Evolutionary conservation across 2,329 filamentous ascomycete species (phyloP).

Genomic region (Claviceps capensis): DNA sequence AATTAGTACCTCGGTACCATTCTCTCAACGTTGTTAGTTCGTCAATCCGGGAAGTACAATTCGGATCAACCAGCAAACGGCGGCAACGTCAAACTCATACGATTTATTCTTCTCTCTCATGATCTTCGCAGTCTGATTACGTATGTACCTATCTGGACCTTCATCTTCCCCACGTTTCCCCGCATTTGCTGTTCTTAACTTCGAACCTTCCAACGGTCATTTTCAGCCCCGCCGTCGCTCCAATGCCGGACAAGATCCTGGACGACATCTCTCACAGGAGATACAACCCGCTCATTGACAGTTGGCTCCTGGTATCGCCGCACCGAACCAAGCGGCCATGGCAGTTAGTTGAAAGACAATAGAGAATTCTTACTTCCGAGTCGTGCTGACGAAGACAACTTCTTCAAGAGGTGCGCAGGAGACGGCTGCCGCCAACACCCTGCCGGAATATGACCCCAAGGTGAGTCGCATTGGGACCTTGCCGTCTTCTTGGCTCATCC

Average conservation of each 20-base stretch:
- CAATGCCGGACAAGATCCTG: constrained; percentile 63
- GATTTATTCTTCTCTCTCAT: too few relatives aligned
- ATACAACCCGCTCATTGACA: constrained; percentile 81
- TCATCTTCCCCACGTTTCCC: not conserved
- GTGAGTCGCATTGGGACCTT: constrained; percentile 23
- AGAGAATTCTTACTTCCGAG: not conserved
- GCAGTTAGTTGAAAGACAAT: constrained; percentile 53
- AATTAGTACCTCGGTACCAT: too few relatives aligned
- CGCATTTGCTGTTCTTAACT: not conserved
- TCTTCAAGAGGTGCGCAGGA: constrained; percentile 60
- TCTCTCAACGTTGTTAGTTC: too few relatives aligned
- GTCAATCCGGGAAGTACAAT: too few relatives aligned
- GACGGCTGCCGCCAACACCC: constrained; percentile 47
- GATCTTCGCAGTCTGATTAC: not conserved
- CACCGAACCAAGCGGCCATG: constrained; percentile 94
- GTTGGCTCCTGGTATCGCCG: constrained; percentile 88
- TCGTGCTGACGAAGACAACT: not conserved
- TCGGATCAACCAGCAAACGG: too few relatives aligned
- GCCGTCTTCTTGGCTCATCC: not conserved
- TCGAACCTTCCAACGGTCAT: not conserved
- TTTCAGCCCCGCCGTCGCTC: not conserved
- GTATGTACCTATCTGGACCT: not conserved
- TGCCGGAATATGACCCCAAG: constrained; percentile 71
- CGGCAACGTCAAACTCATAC: too few relatives aligned
- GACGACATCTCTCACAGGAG: constrained; percentile 94